A percentile compares a stretch with the other conserved stretches of the same genome.
Conservation (phyloP, 805 yeast species). For the fission yeast (Schizosaccharomyces pombe) region DNA sequence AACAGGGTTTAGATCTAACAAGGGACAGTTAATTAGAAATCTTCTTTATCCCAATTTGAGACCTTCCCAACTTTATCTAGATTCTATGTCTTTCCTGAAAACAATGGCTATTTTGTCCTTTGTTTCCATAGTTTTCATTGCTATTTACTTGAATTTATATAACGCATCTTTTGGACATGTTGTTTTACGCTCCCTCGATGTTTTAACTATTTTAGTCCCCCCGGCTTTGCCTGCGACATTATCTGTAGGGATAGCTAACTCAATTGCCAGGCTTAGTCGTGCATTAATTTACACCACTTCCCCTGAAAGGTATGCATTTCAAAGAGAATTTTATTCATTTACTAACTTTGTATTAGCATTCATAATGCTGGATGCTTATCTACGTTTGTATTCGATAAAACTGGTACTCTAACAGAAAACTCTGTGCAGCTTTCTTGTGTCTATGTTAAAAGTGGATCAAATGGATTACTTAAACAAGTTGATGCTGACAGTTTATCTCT, state of each 20-base stretch:
- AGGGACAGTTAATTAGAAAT: constrained; percentile 77
- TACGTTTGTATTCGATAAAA: constrained; percentile 78
- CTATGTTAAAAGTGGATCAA: constrained; percentile 16
- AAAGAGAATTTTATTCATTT: not conserved
- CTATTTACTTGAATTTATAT: constrained; percentile 54
- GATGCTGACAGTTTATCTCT: constrained; percentile 6
- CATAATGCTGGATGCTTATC: constrained; percentile 91
- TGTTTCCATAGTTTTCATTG: constrained; percentile 62
- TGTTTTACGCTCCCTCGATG: constrained; percentile 71
- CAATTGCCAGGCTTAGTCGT: constrained; percentile 47
- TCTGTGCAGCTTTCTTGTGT: constrained; percentile 67
- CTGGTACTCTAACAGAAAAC: constrained; percentile 93
- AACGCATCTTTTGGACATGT: constrained; percentile 39
- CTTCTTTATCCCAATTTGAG: constrained; percentile 91
- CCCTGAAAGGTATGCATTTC: constrained; percentile 41
- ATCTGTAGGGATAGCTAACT: constrained; percentile 89
- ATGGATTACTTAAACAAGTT: constrained; percentile 8
- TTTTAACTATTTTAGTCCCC: constrained; percentile 90
- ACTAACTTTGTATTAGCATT: constrained; percentile 14
- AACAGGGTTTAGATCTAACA: constrained; percentile 87
- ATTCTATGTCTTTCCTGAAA: constrained; percentile 87
- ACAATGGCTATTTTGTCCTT: constrained; percentile 73
- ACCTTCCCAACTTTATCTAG: constrained; percentile 79
- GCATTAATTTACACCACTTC: constrained; percentile 66
- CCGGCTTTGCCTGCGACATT: constrained; percentile 96